phyloP scores from a whole-genome alignment of 192 early-diverging fungal genomes.

The Haplosporangium gracile region DNA sequence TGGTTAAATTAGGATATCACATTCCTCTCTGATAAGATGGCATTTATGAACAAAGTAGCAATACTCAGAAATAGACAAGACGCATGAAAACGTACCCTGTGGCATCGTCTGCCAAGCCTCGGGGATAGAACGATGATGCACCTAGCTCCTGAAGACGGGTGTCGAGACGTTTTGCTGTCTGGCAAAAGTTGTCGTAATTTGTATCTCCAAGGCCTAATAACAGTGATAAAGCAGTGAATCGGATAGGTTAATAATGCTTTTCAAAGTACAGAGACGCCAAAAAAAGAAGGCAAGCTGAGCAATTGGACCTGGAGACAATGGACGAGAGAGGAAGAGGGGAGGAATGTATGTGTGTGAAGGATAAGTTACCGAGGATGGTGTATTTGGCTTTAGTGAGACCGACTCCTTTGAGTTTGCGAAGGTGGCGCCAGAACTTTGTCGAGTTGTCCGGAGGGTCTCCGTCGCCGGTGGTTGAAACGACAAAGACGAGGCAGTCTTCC shows the following conservation, averaged over 20 bases:
- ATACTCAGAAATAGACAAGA: background rate
- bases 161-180: conserved; percentile 86
- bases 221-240: background rate
- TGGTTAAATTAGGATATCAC: too few relatives aligned
- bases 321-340: background rate
- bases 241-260: too few relatives aligned
- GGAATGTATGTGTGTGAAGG: conserved; percentile 39
- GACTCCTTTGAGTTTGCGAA: conserved; percentile 80
- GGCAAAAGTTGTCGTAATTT: conserved; percentile 95
- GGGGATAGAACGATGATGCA: conserved; percentile 78
- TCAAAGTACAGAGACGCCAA: background rate
- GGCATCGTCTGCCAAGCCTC: conserved; percentile 92
- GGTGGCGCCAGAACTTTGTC: conserved; percentile 87
- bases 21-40: background rate
- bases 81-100: conserved; percentile 70
- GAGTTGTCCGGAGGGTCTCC: conserved; percentile 98
- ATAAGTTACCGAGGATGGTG: conserved; percentile 54
- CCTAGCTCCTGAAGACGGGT: conserved; percentile 82
- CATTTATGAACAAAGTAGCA: background rate
- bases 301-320: background rate
- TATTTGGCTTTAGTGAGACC: conserved; percentile 63
- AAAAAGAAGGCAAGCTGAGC: background rate
- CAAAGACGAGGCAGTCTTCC: conserved; percentile 76
- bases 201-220: conserved; percentile 88
- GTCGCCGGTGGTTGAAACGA: conserved; percentile 94